A percentile compares a stretch with the other conserved stretches of the same genome.
phyloP scores from a whole-genome alignment of 768 basidiomycete genomes.

The Lentinula edodes region DNA sequence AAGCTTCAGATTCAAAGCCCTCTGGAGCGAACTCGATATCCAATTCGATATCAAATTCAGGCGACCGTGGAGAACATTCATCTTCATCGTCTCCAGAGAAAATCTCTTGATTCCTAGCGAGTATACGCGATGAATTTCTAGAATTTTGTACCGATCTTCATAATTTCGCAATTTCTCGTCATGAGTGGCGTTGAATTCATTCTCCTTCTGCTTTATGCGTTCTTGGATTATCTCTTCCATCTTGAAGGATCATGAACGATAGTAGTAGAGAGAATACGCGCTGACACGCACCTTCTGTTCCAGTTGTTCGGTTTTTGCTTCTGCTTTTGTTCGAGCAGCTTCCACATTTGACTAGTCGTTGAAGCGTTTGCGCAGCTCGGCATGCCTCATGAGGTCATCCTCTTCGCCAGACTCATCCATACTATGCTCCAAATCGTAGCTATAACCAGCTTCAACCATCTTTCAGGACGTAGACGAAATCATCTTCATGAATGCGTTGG shows the following conservation, averaged over 20 bases:
- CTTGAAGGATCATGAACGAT: constrained; percentile 31
- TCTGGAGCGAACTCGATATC: neutral
- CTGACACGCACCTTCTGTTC: constrained; percentile 65
- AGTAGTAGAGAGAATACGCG: neutral
- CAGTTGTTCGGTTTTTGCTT: constrained; percentile 65
- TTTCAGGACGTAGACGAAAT: constrained; percentile 92
- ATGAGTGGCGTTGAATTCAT: constrained; percentile 93
- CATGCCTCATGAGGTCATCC: constrained; percentile 68
- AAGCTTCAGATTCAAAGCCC: neutral
- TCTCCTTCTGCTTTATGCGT: constrained; percentile 87
- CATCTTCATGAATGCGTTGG: constrained; percentile 43
- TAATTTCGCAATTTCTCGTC: constrained; percentile 96
- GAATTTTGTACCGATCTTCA: constrained; percentile 89
- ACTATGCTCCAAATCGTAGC: too few species aligned
- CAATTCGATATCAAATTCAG: too few species aligned
- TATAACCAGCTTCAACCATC: too few species aligned
- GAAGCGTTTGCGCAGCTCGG: constrained; percentile 64
- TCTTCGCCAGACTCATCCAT: constrained; percentile 20
- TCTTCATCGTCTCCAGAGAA: constrained; percentile 42
- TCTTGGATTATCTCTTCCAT: constrained; percentile 95
- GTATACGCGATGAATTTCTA: too few species aligned
- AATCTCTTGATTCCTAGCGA: constrained; percentile 54
- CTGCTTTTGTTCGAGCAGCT: constrained; percentile 69
- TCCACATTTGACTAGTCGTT: constrained; percentile 62
- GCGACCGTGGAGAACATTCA: neutral